Evolutionary conservation across 768 basidiomycete species (phyloP).

Genomic region (Gymnopilus dilepis): DNA sequence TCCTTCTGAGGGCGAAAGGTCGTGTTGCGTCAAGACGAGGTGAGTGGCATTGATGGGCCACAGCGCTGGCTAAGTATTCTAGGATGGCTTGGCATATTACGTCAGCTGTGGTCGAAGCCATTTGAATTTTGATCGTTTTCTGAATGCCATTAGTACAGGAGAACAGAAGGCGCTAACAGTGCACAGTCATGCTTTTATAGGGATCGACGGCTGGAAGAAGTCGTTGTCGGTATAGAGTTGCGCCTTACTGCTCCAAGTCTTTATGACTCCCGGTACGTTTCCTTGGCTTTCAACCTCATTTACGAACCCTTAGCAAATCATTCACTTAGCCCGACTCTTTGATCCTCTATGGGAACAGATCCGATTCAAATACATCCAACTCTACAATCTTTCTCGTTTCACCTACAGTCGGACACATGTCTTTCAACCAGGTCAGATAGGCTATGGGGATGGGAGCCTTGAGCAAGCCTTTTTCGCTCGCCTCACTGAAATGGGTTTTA

Average conservation of each 20-base stretch:
- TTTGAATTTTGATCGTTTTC: too few species aligned
- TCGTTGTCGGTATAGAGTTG: background rate
- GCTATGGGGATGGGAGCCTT: constrained; percentile 28
- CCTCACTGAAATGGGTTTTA: constrained; percentile 27
- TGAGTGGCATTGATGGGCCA: too few species aligned
- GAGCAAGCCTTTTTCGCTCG: constrained; percentile 26
- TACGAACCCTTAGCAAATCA: background rate
- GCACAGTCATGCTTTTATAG: background rate
- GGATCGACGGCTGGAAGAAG: background rate
- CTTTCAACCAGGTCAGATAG: constrained; percentile 37
- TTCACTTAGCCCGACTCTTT: background rate
- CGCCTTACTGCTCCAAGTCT: background rate
- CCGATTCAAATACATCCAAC: constrained; percentile 15
- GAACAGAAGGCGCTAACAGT: too few species aligned
- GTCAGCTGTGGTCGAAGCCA: background rate
- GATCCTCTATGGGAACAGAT: constrained; percentile 23
- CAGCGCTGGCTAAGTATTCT: too few species aligned
- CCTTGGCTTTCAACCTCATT: background rate
- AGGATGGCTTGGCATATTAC: constrained; percentile 3
- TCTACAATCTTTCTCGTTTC: constrained; percentile 6
- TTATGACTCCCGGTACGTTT: constrained; percentile 1
- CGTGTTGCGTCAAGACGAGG: too few species aligned
- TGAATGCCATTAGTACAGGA: too few species aligned
- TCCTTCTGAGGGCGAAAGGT: too few species aligned
- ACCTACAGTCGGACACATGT: constrained; percentile 7